Conservation (phyloP, 2,329 filamentous ascomycete species). For the Didymella sp. region DNA sequence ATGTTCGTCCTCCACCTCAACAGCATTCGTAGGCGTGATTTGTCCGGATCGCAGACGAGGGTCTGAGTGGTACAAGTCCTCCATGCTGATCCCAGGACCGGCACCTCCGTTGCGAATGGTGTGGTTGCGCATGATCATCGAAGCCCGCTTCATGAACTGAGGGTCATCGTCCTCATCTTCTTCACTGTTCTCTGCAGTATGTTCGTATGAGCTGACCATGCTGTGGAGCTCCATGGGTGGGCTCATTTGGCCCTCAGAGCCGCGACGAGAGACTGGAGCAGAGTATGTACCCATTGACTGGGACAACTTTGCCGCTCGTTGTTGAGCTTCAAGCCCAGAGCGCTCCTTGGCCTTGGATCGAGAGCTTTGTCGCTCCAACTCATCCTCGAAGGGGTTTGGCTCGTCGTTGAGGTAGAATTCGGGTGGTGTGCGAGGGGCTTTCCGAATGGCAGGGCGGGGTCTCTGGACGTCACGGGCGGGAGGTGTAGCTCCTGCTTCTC, state of each 20-base stretch:
- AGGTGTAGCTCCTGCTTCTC: conserved; percentile 26
- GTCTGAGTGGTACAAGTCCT: conserved; percentile 43
- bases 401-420: conserved; percentile 45
- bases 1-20: conserved; percentile 66
- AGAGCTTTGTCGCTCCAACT: conserved; percentile 19
- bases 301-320: conserved; percentile 45
- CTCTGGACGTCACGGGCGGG: conserved; percentile 38
- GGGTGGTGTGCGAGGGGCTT: conserved; percentile 41
- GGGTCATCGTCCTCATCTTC: conserved; percentile 40
- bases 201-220: conserved; percentile 26
- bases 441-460: conserved; percentile 49
- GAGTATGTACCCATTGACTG: conserved; percentile 48
- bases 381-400: conserved; percentile 44
- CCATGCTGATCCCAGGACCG: conserved; percentile 28
- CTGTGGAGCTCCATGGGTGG: conserved; percentile 32
- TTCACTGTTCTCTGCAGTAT: conserved; percentile 34
- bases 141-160: conserved; percentile 53
- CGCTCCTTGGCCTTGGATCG: conserved; percentile 36
- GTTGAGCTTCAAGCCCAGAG: conserved; percentile 46
- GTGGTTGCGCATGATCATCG: conserved; percentile 44
- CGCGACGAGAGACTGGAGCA: conserved; percentile 45
- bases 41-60: conserved; percentile 53
- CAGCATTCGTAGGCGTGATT: conserved; percentile 56
- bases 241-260: conserved; percentile 40
- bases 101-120: conserved; percentile 31